Evolutionary conservation across 257 asterid species (phyloP).

Genomic region (Salvia hispanica): DNA sequence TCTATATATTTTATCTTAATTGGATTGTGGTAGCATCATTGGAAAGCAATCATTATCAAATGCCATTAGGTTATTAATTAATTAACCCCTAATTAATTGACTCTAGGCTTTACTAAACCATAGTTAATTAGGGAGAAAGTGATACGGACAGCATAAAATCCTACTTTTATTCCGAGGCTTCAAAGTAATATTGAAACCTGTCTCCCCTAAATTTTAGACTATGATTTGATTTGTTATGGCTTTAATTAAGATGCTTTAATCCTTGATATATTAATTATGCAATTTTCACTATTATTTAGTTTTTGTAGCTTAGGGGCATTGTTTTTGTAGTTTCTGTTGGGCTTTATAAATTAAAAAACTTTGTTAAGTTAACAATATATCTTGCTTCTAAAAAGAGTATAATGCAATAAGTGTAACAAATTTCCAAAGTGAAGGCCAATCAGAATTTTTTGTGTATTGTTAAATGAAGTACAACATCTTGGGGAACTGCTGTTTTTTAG

Average conservation of each 20-base stretch:
- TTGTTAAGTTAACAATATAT: no score
- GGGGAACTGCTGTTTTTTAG: constrained; percentile 7
- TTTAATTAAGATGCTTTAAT: constrained; percentile 28
- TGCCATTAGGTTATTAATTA: constrained; percentile 35
- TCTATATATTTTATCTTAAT: background rate
- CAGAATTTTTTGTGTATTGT: background rate
- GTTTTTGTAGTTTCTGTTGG: background rate
- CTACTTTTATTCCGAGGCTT: constrained; percentile 32
- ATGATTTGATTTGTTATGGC: constrained; percentile 36
- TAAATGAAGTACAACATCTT: background rate
- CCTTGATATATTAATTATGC: background rate
- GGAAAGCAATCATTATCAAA: constrained; percentile 56
- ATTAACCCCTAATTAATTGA: constrained; percentile 33
- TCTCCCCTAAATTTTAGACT: constrained; percentile 38
- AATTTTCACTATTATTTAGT: background rate
- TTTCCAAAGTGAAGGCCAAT: background rate
- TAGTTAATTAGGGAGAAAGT: constrained; percentile 39
- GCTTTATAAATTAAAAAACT: no score
- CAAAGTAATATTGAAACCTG: constrained; percentile 40
- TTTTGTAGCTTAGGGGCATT: background rate
- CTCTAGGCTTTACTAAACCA: constrained; percentile 32
- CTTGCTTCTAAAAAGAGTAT: no score
- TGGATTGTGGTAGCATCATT: constrained; percentile 23
- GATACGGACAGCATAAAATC: constrained; percentile 41
- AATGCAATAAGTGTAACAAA: background rate